Conservation (phyloP, 2,329 filamentous ascomycete species). For the Thielaviopsis punctulata region DNA sequence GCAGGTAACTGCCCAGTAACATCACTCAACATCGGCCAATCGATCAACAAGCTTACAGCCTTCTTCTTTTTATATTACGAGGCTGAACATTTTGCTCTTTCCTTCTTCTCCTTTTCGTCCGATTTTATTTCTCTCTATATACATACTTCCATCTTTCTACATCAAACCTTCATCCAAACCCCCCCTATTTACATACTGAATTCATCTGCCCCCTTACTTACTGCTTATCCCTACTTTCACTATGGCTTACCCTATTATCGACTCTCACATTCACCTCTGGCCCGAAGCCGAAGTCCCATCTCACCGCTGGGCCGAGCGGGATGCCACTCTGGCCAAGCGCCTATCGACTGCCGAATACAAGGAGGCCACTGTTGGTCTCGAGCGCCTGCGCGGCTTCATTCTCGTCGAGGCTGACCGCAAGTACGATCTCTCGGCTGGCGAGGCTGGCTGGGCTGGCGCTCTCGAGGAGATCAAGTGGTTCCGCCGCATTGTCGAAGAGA, state of each 20-base stretch:
- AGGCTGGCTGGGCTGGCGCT: constrained; percentile 45
- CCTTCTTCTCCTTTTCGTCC: not conserved
- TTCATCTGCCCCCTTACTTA: not conserved
- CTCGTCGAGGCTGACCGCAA: constrained; percentile 71
- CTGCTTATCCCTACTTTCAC: constrained; percentile 9
- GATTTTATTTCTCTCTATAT: no score
- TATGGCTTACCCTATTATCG: constrained; percentile 47
- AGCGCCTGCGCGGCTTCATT: constrained; percentile 49
- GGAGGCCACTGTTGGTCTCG: constrained; percentile 24
- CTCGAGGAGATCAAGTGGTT: constrained; percentile 58
- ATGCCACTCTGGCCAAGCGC: constrained; percentile 42
- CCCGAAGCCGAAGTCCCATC: constrained; percentile 47
- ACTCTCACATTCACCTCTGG: constrained; percentile 85
- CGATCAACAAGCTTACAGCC: not conserved
- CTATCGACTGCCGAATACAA: constrained; percentile 49
- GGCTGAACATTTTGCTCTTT: not conserved
- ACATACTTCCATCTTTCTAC: no score
- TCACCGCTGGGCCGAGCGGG: constrained; percentile 51
- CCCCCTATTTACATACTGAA: not conserved
- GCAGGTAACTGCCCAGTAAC: not conserved
- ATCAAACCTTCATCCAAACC: no score
- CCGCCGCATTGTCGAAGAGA: constrained; percentile 45
- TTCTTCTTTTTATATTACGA: not conserved
- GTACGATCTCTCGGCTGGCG: constrained; percentile 34
- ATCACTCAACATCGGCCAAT: not conserved